Evolutionary conservation across 2,329 filamentous ascomycete genomes (phyloP), one percentile per base, ranked within the genome.

Genomic region (Cercospora sp.): DNA sequence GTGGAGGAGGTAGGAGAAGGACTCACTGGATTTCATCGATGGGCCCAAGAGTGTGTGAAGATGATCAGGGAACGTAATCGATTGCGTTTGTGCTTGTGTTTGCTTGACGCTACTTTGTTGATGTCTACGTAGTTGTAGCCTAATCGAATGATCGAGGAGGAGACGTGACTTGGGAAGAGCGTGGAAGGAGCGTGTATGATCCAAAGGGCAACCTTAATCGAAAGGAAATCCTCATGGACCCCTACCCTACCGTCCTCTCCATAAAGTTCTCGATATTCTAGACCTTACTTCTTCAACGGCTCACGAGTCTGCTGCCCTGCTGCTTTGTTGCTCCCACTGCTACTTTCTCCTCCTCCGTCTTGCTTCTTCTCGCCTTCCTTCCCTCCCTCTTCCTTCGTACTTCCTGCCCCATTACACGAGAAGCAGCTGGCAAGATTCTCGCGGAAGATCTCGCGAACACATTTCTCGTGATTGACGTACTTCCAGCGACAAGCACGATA

Each of bases 341-440:
- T 20, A 1, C 16, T 7, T 36, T 59, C 18, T 20, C 30, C 58
- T 60, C 58, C 28, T 13, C 8, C 31, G 13, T 30, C 58, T 31
- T 39, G 16, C 10, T 60, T 39, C 58, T 60, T 20, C 31, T 42
- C 30, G 18, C 33, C 33, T 39, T 39, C 13, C 13, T 39, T 16
- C 13, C 7, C 33, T 13, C 55, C 28, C 8, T 16, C 55, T 6
- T 58, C 33, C 26, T 58, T 5, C 16, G 31, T 42, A 5, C 30
- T 60, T 26, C 39, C 60, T 18, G 60, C 60, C 13, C 60, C 60
- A 48, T 51, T 62, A 31, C 60, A 62, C 13, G 42, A 45, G 60
- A 48, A 45, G n/a, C 60, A 62, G n/a, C 26, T 26, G 8, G 20
- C 23, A 9, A 62, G 5, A 12, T 48, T 51, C 8, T 48, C 60